These are phyloP conservation scores for Penicillium brevicompactum DNA, from an alignment of 2,329 filamentous ascomycete genomes.

Conservation along the genomic window DNA sequence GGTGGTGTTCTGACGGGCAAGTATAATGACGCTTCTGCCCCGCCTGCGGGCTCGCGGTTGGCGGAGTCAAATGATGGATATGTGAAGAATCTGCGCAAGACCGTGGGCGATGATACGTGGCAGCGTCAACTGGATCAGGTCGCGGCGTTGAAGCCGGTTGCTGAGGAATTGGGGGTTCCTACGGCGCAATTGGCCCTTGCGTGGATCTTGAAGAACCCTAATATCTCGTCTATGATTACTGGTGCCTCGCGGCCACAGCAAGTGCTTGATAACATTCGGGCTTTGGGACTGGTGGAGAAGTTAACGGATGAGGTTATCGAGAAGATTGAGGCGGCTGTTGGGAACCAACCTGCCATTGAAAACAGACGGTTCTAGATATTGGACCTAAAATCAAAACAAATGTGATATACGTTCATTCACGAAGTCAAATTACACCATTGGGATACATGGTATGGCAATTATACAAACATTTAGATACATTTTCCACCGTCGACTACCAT, in stretches of 20 bases:
- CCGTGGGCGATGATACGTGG: constrained; percentile 45
- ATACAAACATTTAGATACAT: constrained; percentile 31
- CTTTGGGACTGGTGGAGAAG: constrained; percentile 47
- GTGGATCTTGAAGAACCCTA: constrained; percentile 59
- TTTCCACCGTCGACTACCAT: constrained; percentile 65
- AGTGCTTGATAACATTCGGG: constrained; percentile 44
- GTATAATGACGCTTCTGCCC: constrained; percentile 56
- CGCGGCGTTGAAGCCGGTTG: constrained; percentile 58
- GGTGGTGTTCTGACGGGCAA: constrained; percentile 66
- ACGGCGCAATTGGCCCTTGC: constrained; percentile 58
- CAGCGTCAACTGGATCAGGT: constrained; percentile 24
- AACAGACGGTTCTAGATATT: constrained; percentile 16
- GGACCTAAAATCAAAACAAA: not conserved
- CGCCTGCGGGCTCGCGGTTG: constrained; percentile 61
- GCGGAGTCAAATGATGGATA: constrained; percentile 59
- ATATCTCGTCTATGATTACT: constrained; percentile 57
- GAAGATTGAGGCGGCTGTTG: constrained; percentile 47
- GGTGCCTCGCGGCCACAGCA: constrained; percentile 50
- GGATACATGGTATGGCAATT: not conserved
- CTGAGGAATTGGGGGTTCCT: constrained; percentile 64
- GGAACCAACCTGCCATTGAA: constrained; percentile 22
- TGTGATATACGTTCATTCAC: not conserved
- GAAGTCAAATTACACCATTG: not conserved
- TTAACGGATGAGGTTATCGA: constrained; percentile 48
- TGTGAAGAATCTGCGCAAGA: constrained; percentile 50